Conservation (phyloP, 2,329 filamentous ascomycete species). For the Fusarium illudens region DNA sequence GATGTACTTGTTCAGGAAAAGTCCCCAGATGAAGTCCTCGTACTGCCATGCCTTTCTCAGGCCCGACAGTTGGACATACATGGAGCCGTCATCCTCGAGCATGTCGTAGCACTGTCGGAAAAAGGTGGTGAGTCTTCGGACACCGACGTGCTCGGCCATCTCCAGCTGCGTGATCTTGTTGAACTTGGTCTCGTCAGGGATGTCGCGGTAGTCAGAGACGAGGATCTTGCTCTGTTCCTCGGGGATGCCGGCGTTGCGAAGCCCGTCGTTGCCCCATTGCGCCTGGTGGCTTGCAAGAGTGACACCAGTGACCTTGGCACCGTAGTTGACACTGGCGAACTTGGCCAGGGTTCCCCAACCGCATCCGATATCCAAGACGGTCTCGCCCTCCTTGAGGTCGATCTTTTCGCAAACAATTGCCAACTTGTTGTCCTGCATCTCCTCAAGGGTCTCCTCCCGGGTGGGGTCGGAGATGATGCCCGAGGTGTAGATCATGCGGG, state of each 20-base stretch:
- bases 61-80: conserved; percentile 93
- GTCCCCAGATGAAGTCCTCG: conserved; percentile 93
- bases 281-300: conserved; percentile 94
- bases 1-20: conserved; percentile 98
- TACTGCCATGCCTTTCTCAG: conserved; percentile 94
- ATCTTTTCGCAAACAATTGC: conserved; percentile 95
- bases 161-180: conserved; percentile 96
- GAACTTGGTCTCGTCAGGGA: conserved; percentile 81
- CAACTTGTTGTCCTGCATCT: conserved; percentile 96
- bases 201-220: conserved; percentile 95
- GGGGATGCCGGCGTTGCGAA: conserved; percentile 78
- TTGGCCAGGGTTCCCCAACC: conserved; percentile 94
- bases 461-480: conserved; percentile 87
- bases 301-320: conserved; percentile 81
- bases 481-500: conserved; percentile 97
- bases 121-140: conserved; percentile 82
- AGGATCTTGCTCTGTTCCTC: conserved; percentile 87
- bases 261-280: conserved; percentile 88
- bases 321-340: conserved; percentile 89
- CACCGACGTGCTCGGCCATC: conserved; percentile 96
- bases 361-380: conserved; percentile 89
- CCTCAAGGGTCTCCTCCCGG: conserved; percentile 87
- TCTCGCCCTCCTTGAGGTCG: conserved; percentile 78
- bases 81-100: conserved; percentile 91
- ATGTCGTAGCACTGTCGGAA: conserved; percentile 87